phyloP scores from a whole-genome alignment of 768 basidiomycete genomes.

The Podaxis sp. region DNA sequence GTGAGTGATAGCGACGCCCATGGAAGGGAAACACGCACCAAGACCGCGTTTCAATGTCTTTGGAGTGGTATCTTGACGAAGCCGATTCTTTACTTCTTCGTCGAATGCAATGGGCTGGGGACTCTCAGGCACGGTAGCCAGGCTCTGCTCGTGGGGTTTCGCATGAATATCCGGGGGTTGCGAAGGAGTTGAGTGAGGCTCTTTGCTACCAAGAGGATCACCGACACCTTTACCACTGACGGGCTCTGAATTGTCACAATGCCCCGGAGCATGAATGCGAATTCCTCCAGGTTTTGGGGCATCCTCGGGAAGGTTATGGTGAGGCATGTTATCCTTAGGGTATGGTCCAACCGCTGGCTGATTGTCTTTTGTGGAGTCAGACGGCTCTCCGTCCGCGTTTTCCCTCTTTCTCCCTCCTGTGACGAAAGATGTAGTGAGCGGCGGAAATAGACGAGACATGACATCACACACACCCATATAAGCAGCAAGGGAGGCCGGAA shows the following conservation, averaged over 20 bases:
- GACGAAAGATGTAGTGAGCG: neutral
- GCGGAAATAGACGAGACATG: neutral
- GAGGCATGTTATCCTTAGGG: conserved; percentile 26
- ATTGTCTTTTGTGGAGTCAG: conserved; percentile 5
- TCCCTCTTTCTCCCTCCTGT: neutral
- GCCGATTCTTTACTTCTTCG: neutral
- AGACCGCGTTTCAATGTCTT: neutral
- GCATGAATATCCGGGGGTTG: neutral
- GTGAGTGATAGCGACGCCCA: too few relatives aligned
- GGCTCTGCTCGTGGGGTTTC: neutral
- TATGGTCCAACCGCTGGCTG: neutral
- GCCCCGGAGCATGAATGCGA: too few relatives aligned
- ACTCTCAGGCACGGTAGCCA: neutral
- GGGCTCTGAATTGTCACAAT: too few relatives aligned
- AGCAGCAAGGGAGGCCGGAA: neutral
- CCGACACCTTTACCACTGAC: neutral
- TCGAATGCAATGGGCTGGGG: neutral
- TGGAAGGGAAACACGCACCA: neutral
- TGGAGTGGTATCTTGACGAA: neutral
- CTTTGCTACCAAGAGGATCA: neutral
- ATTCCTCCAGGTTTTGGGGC: neutral
- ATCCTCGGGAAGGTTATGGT: too few relatives aligned
- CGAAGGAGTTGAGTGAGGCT: neutral
- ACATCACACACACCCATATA: conserved; percentile 1
- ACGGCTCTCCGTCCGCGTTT: neutral